Percentiles rank a stretch among this genome's conserved stretches.
phyloP scores from a whole-genome alignment of 2,329 filamentous ascomycete species.

The Botrytis byssoidea region DNA sequence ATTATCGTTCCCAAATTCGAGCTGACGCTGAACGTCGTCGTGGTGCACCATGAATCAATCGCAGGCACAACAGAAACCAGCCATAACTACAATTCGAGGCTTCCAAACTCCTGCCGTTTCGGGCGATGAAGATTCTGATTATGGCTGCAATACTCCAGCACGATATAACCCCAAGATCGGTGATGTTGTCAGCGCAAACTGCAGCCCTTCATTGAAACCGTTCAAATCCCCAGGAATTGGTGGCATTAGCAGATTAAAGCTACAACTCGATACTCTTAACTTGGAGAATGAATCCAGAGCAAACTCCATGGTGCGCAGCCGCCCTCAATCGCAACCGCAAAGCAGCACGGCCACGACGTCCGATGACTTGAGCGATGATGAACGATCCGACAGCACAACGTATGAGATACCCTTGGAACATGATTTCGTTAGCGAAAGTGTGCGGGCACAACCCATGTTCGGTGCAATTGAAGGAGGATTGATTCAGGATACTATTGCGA shows the following conservation, averaged over 20 bases:
- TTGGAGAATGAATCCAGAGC: constrained; percentile 56
- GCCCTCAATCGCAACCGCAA: constrained; percentile 59
- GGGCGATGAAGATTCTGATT: constrained; percentile 56
- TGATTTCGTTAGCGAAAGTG: constrained; percentile 75
- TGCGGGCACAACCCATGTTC: constrained; percentile 42
- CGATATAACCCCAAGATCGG: constrained; percentile 38
- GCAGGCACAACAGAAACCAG: constrained; percentile 28
- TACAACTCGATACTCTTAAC: constrained; percentile 76
- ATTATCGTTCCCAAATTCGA: constrained; percentile 39
- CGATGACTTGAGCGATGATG: constrained; percentile 54
- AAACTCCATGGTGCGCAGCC: constrained; percentile 54
- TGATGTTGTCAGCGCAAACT: constrained; percentile 53
- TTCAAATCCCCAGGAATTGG: constrained; percentile 51
- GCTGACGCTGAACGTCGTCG: constrained; percentile 40
- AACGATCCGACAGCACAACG: constrained; percentile 69
- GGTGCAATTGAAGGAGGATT: constrained; percentile 55
- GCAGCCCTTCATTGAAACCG: constrained; percentile 59
- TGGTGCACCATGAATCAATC: constrained; percentile 33
- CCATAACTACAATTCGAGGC: constrained; percentile 38
- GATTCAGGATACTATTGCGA: constrained; percentile 46
- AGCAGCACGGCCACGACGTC: constrained; percentile 39
- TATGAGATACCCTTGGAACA: constrained; percentile 84
- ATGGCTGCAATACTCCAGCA: constrained; percentile 43
- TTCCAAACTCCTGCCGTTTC: constrained; percentile 45
- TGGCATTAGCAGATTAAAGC: constrained; percentile 79